phyloP scores from a whole-genome alignment of 83 land plant species.

The Diphasiastrum complanatum region DNA sequence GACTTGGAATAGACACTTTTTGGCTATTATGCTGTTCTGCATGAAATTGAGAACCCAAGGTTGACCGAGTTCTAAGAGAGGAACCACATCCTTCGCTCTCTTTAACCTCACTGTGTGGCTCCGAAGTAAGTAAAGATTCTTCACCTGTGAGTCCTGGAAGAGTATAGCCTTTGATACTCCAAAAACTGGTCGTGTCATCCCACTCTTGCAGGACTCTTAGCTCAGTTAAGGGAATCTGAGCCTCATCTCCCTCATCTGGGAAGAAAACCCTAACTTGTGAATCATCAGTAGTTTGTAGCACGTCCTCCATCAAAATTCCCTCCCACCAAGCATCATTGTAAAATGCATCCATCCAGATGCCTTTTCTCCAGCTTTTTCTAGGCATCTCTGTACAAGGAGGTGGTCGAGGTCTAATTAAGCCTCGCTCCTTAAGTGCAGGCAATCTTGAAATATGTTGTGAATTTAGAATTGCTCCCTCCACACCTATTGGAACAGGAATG shows the following conservation, averaged over 20 bases:
- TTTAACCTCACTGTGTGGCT: no score
- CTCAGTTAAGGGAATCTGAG: constrained; percentile 7
- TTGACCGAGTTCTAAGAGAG: no score
- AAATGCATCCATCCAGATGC: constrained; percentile 65
- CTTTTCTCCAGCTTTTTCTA: constrained; percentile 17
- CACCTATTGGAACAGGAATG: constrained; percentile 15
- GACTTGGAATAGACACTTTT: no score
- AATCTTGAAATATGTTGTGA: no score
- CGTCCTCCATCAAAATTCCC: constrained; percentile 63
- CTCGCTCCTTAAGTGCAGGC: constrained; percentile 26
- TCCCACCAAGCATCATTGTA: constrained; percentile 81
- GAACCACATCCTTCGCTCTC: no score
- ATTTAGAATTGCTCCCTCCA: constrained; percentile 27
- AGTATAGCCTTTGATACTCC: constrained; percentile 55
- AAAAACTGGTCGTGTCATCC: constrained; percentile 53
- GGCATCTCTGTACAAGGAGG: constrained; percentile 11
- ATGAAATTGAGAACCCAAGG: no score
- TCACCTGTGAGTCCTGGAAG: no score
- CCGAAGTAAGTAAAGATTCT: no score
- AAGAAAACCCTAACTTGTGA: constrained; percentile 44
- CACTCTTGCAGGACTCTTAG: constrained; percentile 60
- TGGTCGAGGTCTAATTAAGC: constrained; percentile 37
- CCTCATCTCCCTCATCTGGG: constrained; percentile 67
- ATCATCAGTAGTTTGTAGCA: constrained; percentile 11
- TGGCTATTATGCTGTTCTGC: no score